Conservation (phyloP, 306 rosid species). For the Dryas drummondii region DNA sequence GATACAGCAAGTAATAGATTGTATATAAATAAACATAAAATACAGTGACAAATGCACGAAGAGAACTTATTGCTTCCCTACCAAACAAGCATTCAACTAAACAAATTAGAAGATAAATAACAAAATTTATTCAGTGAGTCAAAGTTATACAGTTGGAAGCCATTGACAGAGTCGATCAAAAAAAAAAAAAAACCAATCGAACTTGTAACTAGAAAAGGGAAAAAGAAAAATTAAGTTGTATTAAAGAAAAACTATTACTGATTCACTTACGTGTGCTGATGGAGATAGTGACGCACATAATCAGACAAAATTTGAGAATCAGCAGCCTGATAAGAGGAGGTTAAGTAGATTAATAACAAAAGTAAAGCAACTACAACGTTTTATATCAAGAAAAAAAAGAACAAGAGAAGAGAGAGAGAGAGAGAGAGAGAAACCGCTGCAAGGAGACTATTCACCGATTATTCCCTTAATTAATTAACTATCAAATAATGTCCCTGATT, state of each 20-base stretch:
- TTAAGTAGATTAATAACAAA: background rate
- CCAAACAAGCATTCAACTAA: no score
- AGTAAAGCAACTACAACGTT: background rate
- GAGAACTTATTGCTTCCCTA: no score
- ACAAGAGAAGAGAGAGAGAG: no score
- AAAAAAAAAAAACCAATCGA: background rate
- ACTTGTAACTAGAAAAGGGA: background rate
- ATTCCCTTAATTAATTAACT: background rate
- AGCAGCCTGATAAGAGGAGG: constrained; percentile 61
- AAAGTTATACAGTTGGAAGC: background rate
- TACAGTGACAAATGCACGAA: no score
- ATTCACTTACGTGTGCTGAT: constrained; percentile 77
- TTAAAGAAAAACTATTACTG: constrained; percentile 6
- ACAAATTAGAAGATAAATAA: no score
- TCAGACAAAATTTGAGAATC: constrained; percentile 88
- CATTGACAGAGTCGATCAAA: background rate
- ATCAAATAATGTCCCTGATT: background rate
- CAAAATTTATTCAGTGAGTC: background rate
- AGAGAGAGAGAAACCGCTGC: no score
- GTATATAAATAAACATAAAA: no score
- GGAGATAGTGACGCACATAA: constrained; percentile 82
- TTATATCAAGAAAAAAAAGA: background rate
- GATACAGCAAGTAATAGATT: no score
- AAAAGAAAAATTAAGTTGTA: background rate
- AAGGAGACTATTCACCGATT: no score